These are phyloP conservation scores for Kwoniella sp. DNA, from an alignment of 768 basidiomycete species.

Conservation along the genomic window DNA sequence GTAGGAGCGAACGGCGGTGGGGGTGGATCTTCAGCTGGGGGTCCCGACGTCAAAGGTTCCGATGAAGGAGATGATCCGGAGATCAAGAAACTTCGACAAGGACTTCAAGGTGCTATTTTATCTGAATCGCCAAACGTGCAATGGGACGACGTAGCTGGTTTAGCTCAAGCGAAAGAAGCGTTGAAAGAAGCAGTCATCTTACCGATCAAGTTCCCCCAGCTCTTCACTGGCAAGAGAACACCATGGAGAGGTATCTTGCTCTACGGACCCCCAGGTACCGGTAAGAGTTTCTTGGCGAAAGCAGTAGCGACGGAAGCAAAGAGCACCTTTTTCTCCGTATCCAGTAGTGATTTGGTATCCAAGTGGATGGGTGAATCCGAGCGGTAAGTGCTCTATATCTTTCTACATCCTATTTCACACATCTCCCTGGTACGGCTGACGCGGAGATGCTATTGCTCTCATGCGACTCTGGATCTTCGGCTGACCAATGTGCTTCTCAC, in stretches of 20 bases:
- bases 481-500: too few species aligned
- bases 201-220: constrained; percentile 98
- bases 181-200: constrained; percentile 97
- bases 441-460: too few species aligned
- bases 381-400: constrained; percentile 62
- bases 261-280: constrained; percentile 97
- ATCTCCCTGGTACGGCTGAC: too few species aligned
- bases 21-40: constrained; percentile 54
- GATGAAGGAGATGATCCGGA: constrained; percentile 81
- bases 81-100: constrained; percentile 92
- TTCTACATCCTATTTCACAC: too few species aligned
- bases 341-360: constrained; percentile 90
- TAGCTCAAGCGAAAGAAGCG: constrained; percentile 91
- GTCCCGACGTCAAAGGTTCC: constrained; percentile 49
- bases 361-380: constrained; percentile 99
- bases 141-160: constrained; percentile 98
- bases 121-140: constrained; percentile 92
- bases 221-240: constrained; percentile 97
- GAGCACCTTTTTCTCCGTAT: constrained; percentile 97
- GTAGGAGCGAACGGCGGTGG: constrained; percentile 60
- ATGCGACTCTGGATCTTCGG: too few species aligned
- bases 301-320: constrained; percentile 99
- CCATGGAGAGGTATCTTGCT: constrained; percentile 95
- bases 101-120: constrained; percentile 81
- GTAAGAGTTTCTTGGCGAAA: constrained; percentile 94